Evolutionary conservation across 1,284 basidiomycete species (phyloP), one percentile per base, ranked within the genome.

Genomic region (Retiboletus flavoniger): DNA sequence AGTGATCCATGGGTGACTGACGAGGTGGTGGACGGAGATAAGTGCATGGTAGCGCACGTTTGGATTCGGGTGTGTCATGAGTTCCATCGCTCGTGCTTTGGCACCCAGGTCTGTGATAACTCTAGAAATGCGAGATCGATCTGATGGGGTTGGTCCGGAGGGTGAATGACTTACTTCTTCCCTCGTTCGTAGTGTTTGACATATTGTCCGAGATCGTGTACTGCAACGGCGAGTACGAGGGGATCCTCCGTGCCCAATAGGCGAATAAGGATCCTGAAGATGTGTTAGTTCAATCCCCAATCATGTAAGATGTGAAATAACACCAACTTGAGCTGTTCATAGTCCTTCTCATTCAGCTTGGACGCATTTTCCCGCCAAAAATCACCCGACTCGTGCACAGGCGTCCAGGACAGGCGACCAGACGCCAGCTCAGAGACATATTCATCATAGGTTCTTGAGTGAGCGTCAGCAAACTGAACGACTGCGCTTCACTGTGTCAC

Each of bases 361-460:
- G 74, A 73, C 0, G 90, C 93, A 67, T 99, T 98, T 75, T 96
- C 93, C 67, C 91, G 93, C 96, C 96, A 99, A 74, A 99, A 99
- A 49, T 94, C 86, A 55, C 98, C 96, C 7, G 91, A 93, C 67
- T 95, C 91, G 68, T 99, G 97, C 17, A 94, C 91, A 6, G 96
- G 95, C 7, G 93, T 89, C 92, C 95, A 98, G 5, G 92, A 90
- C 13, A 99, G 75, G 68, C 94, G 92, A 2, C 95, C 95, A 1
- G 91, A 93, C 28, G 85, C 77, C 17, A 99, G 77, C 71, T 99
- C 96, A 0, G 93, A 94, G 7, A 83, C 84, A 69, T 98, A 99
- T 73, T 98, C 95, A 69, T 98, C 97, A 70, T 91, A 98, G 0
- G 94, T 98, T 52, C 93, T 95, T 63, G 24, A 52, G 41, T 40